phyloP scores from a whole-genome alignment of 176 grass and related monocot species.

The Carex pumila region DNA sequence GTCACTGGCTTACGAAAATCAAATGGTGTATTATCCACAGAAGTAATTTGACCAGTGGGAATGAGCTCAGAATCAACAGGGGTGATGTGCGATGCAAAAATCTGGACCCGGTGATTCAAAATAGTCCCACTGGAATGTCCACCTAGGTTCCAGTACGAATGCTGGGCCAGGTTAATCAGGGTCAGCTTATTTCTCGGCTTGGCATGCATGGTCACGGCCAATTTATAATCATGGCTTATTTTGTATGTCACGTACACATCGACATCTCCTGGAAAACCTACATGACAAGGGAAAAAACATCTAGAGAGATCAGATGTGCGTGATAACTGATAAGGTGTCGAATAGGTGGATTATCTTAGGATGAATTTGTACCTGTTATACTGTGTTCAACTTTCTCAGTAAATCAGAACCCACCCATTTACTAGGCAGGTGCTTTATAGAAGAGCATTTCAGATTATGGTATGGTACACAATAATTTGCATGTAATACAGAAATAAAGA shows the following conservation, averaged over 20 bases:
- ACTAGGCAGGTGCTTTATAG: background rate
- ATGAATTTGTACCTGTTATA: background rate
- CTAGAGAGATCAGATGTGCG: background rate
- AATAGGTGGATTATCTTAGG: background rate
- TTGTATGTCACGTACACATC: slow-evolving; percentile 89
- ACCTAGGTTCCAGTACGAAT: slow-evolving; percentile 85
- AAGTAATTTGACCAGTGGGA: slow-evolving; percentile 43
- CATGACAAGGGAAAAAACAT: background rate
- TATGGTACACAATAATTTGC: background rate
- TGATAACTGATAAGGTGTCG: background rate
- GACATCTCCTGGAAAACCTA: slow-evolving; percentile 56
- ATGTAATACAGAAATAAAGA: background rate
- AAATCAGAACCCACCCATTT: background rate
- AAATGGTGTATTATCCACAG: slow-evolving; percentile 58
- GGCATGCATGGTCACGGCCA: slow-evolving; percentile 68
- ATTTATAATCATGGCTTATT: slow-evolving; percentile 53
- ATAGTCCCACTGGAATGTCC: slow-evolving; percentile 46
- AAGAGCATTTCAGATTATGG: background rate
- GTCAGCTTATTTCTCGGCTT: slow-evolving; percentile 46
- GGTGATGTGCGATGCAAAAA: slow-evolving; percentile 42
- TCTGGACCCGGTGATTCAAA: slow-evolving; percentile 48
- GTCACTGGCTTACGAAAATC: slow-evolving; percentile 36
- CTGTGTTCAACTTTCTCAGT: background rate
- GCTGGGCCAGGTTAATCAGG: slow-evolving; percentile 75
- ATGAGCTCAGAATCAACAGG: slow-evolving; percentile 54